phyloP scores from a whole-genome alignment of 805 yeast species.

The Saccharomycopsis sp. region DNA sequence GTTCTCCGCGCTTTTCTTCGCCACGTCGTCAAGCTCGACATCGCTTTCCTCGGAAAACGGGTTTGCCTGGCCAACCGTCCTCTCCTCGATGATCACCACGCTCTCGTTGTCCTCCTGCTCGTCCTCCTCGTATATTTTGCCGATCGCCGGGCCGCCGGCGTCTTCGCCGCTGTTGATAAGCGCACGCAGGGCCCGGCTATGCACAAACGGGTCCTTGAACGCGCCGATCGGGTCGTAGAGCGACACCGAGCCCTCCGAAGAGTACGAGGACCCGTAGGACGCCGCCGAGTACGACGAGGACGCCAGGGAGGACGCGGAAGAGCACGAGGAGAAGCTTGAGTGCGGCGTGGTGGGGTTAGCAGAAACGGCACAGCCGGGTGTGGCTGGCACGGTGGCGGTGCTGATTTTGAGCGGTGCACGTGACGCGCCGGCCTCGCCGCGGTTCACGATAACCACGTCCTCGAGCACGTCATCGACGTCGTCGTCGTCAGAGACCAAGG shows the following conservation, averaged over 20 bases:
- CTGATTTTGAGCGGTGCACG: background rate
- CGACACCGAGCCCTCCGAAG: too few species aligned
- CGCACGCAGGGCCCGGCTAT: background rate
- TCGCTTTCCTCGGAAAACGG: conserved; percentile 7
- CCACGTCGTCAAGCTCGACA: background rate
- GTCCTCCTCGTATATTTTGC: background rate
- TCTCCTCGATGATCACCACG: conserved; percentile 5
- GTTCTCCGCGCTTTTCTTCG: background rate
- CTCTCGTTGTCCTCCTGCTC: background rate
- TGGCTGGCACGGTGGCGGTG: background rate
- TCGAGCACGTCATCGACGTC: background rate
- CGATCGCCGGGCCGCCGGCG: background rate
- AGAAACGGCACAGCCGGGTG: background rate
- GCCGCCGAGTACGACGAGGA: background rate
- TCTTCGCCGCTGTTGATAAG: background rate
- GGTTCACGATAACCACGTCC: too few species aligned
- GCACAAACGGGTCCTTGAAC: background rate
- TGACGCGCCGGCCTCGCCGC: too few species aligned
- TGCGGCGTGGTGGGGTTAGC: background rate
- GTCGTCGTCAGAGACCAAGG: conserved; percentile 17
- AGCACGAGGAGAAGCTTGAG: background rate
- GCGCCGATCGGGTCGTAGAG: background rate
- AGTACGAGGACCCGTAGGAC: background rate
- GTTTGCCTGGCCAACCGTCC: conserved; percentile 2
- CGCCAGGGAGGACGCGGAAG: background rate